Base-by-base conservation (phyloP, 129 eudicot species). In the Flaveria linearis region DNA sequence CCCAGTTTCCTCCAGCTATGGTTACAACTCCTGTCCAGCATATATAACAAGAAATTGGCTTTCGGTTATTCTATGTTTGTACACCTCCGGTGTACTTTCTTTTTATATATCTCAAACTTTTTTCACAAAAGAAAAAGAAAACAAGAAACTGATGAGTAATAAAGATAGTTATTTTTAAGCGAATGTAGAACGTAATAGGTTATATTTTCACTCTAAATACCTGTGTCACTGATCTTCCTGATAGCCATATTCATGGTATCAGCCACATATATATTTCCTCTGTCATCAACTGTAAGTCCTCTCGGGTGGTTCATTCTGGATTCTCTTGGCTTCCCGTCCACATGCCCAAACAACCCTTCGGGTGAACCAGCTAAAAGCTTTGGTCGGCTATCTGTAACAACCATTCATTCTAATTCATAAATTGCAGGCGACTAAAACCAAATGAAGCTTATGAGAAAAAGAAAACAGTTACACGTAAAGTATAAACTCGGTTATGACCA, bases 231-330 rank as follows among this genome's bases (percentile, higher is more conserved):
- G 43, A 94, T 91, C 77, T 94, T 94, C 71, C 99, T 83, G 61
- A 94, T 89, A 30, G 96, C 99, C 97, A 91, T 91, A 75, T 94
- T 94, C 85, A 77, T 50, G 75, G 99, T 91, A 85, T 91, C 99
- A 9, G 99, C 99, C 52, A 94, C 83, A 60, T 91, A 94, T 5
- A 94, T 81, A 77, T 94, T 91, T 82, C 99, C 99, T 68, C 79
- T 84, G 68, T 84, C 89, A 78, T 94, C 97, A 11, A 87, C 84
- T 2, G 99, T 77, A 52, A 91, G 73, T 60, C 96, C 97, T 87
- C 83, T 94, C 4, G 97, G 99, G 74, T 89, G 91, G 77, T 94
- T 83, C 98, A 91, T 72, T 43, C 87, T 86, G 23, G 99, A 92
- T 83, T 94, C 96, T 83, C 96, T 87, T 81, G 81, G 84, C 81